These are phyloP conservation scores for Hyaloscypha bicolor DNA, from an alignment of 495 filamentous ascomycete species.

Conservation along the genomic window DNA sequence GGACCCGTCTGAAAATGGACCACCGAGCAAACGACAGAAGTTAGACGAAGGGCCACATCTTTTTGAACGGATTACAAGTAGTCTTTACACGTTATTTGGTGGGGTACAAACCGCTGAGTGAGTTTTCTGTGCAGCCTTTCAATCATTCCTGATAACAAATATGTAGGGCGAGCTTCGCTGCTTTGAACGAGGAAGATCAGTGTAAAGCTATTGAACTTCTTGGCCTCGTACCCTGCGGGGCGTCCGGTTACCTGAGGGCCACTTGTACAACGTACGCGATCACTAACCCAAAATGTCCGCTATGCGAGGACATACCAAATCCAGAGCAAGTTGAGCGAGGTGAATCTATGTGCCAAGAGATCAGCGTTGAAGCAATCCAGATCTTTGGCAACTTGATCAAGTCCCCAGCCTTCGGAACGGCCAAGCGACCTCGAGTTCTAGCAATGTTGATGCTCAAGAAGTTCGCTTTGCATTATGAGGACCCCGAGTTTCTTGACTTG, in stretches of 20 bases:
- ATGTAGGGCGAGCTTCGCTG: conserved; percentile 15
- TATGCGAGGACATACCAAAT: conserved; percentile 37
- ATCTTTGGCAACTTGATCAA: conserved; percentile 60
- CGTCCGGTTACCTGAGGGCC: conserved; percentile 37
- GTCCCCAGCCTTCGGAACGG: conserved; percentile 58
- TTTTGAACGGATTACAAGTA: conserved; percentile 35
- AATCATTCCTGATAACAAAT: conserved; percentile 19
- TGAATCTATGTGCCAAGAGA: conserved; percentile 37
- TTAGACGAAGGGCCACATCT: conserved; percentile 27
- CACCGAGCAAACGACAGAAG: conserved; percentile 28
- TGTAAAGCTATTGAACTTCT: conserved; percentile 41
- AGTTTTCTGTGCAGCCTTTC: conserved; percentile 3
- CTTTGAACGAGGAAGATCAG: conserved; percentile 30
- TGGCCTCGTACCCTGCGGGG: conserved; percentile 48
- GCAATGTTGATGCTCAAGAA: conserved; percentile 74
- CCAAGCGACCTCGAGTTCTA: conserved; percentile 63
- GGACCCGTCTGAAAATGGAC: conserved; percentile 5
- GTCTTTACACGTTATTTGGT: conserved; percentile 41
- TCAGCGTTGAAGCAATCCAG: conserved; percentile 43
- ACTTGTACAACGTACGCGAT: conserved; percentile 27
- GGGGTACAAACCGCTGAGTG: conserved; percentile 17
- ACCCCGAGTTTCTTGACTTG: conserved; percentile 62
- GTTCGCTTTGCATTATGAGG: conserved; percentile 62
- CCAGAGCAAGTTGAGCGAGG: conserved; percentile 29
- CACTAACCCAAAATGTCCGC: conserved; percentile 32